Evolutionary conservation across 495 filamentous ascomycete species (phyloP).

Genomic region (Letharia columbiana): DNA sequence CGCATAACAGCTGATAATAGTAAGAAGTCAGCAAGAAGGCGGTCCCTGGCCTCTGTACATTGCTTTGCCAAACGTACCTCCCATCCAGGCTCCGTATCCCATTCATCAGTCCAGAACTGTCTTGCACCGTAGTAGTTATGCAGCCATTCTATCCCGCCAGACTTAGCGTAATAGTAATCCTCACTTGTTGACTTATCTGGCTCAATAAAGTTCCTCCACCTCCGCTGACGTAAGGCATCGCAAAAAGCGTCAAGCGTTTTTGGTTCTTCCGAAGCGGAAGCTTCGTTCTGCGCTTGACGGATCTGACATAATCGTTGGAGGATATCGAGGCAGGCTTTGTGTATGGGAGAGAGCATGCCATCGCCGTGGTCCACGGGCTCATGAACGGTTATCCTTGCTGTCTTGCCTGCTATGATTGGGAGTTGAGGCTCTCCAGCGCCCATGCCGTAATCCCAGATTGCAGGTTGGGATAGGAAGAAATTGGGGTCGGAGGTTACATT

Average conservation of each 20-base stretch:
- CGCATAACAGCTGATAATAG: slow-evolving; percentile 5
- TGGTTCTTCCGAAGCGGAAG: background rate
- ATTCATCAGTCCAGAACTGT: slow-evolving; percentile 11
- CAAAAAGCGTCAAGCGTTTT: slow-evolving; percentile 8
- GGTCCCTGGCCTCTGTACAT: background rate
- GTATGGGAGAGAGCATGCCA: slow-evolving; percentile 2
- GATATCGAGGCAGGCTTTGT: slow-evolving; percentile 7
- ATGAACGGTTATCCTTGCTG: background rate
- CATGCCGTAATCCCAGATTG: background rate
- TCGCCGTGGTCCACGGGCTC: background rate
- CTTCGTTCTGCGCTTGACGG: slow-evolving; percentile 1
- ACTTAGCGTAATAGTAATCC: slow-evolving; percentile 5
- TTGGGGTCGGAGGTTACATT: background rate
- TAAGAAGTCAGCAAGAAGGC: background rate
- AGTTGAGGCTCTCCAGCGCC: background rate
- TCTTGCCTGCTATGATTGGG: background rate
- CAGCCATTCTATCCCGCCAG: slow-evolving; percentile 5
- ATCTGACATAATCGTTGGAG: slow-evolving; percentile 3
- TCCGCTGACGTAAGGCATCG: background rate
- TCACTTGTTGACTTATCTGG: background rate
- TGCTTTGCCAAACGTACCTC: background rate
- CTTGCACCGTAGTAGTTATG: slow-evolving; percentile 12
- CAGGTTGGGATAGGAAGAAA: background rate
- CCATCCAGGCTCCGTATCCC: slow-evolving; percentile 10
- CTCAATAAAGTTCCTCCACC: background rate